Conservation (phyloP, 2,329 filamentous ascomycete species). For the Hymenoscyphus infarciens region DNA sequence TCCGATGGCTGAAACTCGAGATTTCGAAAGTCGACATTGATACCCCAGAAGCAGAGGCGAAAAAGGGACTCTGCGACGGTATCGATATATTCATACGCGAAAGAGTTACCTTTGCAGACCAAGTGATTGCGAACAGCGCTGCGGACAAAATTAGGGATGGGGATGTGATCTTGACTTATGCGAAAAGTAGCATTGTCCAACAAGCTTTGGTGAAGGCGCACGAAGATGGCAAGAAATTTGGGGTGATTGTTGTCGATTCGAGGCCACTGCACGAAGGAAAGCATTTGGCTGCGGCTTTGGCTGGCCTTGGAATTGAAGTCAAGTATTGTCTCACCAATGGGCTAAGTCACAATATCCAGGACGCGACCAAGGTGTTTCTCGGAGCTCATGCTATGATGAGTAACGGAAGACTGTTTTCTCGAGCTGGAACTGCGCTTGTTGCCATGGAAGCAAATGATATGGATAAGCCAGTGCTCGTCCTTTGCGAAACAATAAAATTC, state of each 20-base stretch:
- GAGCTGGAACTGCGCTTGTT: slow-evolving; percentile 81
- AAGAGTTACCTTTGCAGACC: slow-evolving; percentile 80
- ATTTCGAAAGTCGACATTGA: slow-evolving; percentile 89
- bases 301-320: slow-evolving; percentile 65
- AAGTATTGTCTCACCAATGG: slow-evolving; percentile 80
- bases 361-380: slow-evolving; percentile 63
- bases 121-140: slow-evolving; percentile 77
- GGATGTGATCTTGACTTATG: slow-evolving; percentile 83
- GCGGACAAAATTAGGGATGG: slow-evolving; percentile 72
- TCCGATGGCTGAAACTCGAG: slow-evolving; percentile 88
- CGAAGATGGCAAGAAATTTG: slow-evolving; percentile 67
- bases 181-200: slow-evolving; percentile 81
- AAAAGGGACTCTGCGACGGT: slow-evolving; percentile 69
- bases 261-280: slow-evolving; percentile 67
- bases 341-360: slow-evolving; percentile 68
- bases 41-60: slow-evolving; percentile 76
- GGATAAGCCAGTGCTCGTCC: slow-evolving; percentile 78
- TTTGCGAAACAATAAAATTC: slow-evolving; percentile 95
- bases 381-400: slow-evolving; percentile 94
- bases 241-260: slow-evolving; percentile 80
- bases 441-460: slow-evolving; percentile 76
- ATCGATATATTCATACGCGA: slow-evolving; percentile 91
- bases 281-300: slow-evolving; percentile 67
- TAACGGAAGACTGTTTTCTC: slow-evolving; percentile 85
- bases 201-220: slow-evolving; percentile 73